Evolutionary conservation across 306 rosid genomes (phyloP).

Genomic region (Ceratonia siliqua): DNA sequence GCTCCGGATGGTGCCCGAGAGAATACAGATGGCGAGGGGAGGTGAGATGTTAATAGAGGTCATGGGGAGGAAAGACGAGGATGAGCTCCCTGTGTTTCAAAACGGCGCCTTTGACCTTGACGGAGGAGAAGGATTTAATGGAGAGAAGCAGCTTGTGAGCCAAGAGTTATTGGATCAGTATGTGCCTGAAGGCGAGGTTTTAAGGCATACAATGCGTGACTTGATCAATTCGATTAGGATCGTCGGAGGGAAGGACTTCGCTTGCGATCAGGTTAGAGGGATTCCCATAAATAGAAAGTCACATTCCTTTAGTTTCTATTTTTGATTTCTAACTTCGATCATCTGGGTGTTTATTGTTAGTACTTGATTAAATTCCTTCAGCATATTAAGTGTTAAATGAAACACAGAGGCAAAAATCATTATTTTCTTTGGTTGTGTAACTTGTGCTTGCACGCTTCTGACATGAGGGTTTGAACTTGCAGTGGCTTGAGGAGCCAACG

Average conservation of each 20-base stretch:
- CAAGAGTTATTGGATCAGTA: slow-evolving; percentile 47
- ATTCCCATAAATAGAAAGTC: neutral
- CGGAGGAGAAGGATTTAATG: slow-evolving; percentile 50
- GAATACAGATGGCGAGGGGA: slow-evolving; percentile 48
- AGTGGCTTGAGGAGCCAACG: slow-evolving; percentile 98
- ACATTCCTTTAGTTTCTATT: neutral
- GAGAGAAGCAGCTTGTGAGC: slow-evolving; percentile 33
- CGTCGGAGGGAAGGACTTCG: slow-evolving; percentile 52
- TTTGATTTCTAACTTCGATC: slow-evolving; percentile 5
- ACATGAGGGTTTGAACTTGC: slow-evolving; percentile 45
- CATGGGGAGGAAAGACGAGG: slow-evolving; percentile 73
- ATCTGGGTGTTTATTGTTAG: neutral
- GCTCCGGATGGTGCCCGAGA: slow-evolving; percentile 54
- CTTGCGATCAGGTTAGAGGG: slow-evolving; percentile 66
- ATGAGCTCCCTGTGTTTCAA: slow-evolving; percentile 63
- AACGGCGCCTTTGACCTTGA: slow-evolving; percentile 73
- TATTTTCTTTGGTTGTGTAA: neutral
- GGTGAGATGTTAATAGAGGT: slow-evolving; percentile 59
- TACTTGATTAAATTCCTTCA: neutral
- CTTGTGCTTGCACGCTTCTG: slow-evolving; percentile 39
- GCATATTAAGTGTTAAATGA: neutral
- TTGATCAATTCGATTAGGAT: slow-evolving; percentile 58
- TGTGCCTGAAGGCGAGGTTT: slow-evolving; percentile 57
- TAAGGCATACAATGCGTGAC: slow-evolving; percentile 72
- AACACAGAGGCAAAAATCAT: neutral